phyloP scores from a whole-genome alignment of 1,284 basidiomycete species.

The Ustilago lituana region DNA sequence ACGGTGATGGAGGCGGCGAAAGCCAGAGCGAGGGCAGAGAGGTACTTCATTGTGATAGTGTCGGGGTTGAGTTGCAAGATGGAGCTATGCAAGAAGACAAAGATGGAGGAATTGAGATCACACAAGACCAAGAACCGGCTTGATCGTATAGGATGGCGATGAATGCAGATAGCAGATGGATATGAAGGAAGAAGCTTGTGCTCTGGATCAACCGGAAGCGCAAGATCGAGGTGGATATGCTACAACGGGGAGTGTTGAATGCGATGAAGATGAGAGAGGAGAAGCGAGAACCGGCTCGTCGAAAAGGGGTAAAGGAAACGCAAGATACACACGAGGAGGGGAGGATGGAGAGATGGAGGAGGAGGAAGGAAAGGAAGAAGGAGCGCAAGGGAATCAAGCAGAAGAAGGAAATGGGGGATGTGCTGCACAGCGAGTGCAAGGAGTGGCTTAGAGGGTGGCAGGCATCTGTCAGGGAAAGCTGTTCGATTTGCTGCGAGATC shows the following conservation, averaged over 20 bases:
- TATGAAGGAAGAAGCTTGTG: slow-evolving; percentile 3
- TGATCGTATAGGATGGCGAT: slow-evolving; percentile 11
- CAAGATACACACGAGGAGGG: slow-evolving; percentile 22
- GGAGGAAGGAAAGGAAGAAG: slow-evolving; percentile 15
- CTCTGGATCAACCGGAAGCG: slow-evolving; percentile 34
- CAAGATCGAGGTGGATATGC: slow-evolving; percentile 13
- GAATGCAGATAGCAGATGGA: slow-evolving; percentile 6
- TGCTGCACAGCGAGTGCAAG: slow-evolving; percentile 13
- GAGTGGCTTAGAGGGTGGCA: no score
- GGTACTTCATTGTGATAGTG: slow-evolving; percentile 47
- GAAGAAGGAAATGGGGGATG: slow-evolving; percentile 22
- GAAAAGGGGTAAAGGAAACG: slow-evolving; percentile 15
- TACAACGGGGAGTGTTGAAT: slow-evolving; percentile 7
- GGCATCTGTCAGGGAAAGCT: not conserved
- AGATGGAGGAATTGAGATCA: not conserved
- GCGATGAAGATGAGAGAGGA: slow-evolving; percentile 6
- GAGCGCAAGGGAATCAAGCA: slow-evolving; percentile 10
- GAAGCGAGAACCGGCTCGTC: slow-evolving; percentile 40
- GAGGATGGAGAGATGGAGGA: slow-evolving; percentile 7
- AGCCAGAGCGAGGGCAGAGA: slow-evolving; percentile 46
- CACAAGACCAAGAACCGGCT: slow-evolving; percentile 24
- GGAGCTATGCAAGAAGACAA: not conserved
- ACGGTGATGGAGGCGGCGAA: slow-evolving; percentile 34
- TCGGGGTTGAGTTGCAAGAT: slow-evolving; percentile 1
- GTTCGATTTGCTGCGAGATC: no score